A percentile compares a stretch with the other conserved stretches of the same genome.
Evolutionary conservation across 2,329 filamentous ascomycete genomes (phyloP).

Genomic region (Akanthomyces muscarius): DNA sequence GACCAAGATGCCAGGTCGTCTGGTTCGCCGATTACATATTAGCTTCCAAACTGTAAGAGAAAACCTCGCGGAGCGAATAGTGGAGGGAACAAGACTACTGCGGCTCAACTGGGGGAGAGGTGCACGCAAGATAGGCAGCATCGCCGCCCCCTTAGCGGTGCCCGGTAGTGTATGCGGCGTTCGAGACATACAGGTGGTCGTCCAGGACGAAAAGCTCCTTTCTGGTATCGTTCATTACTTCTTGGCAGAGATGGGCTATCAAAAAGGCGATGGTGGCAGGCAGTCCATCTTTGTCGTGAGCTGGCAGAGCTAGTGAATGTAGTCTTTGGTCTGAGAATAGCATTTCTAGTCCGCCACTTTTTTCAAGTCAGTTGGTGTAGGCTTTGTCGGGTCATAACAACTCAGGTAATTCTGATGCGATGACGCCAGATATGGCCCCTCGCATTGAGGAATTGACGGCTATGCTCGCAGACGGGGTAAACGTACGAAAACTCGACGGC

Average conservation of each 20-base stretch:
- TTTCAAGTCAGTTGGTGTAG: conserved; percentile 8
- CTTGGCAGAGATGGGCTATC: conserved; percentile 72
- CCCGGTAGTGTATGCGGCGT: background rate
- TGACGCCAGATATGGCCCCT: background rate
- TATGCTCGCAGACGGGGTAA: background rate
- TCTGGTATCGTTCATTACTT: conserved; percentile 79
- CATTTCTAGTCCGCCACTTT: conserved; percentile 86
- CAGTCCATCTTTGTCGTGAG: conserved; percentile 53
- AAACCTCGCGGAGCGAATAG: background rate
- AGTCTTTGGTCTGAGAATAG: conserved; percentile 81
- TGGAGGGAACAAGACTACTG: conserved; percentile 12
- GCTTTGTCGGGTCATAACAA: background rate
- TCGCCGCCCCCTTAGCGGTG: background rate
- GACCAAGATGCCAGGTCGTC: conserved; percentile 90
- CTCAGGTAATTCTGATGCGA: background rate
- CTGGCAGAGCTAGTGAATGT: conserved; percentile 66
- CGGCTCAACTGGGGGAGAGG: background rate
- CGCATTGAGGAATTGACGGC: background rate
- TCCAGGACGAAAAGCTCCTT: conserved; percentile 89
- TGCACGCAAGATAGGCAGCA: background rate
- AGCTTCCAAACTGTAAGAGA: background rate
- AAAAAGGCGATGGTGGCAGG: conserved; percentile 70
- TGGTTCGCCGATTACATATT: conserved; percentile 34
- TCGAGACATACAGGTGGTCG: conserved; percentile 70
- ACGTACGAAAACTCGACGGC: conserved; percentile 67